Evolutionary conservation across 1,284 basidiomycete genomes (phyloP), one percentile per base, ranked within the genome.

Genomic region (Coriolopsis trogii): DNA sequence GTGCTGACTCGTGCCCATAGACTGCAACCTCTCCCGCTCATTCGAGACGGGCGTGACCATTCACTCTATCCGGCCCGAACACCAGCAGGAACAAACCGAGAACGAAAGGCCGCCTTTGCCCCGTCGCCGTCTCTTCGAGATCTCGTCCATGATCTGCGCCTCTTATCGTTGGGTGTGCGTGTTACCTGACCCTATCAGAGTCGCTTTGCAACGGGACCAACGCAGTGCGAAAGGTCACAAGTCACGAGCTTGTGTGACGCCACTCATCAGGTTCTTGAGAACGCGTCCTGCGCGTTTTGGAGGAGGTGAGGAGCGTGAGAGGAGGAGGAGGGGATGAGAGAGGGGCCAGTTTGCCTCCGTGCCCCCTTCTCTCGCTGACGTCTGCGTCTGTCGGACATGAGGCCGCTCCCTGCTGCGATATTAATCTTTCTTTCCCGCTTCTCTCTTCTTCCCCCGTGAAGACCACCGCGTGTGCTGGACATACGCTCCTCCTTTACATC

Each of bases 381-480:
- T 52, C 49, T 33, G 46, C 46, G 51, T 50, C 50, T 40, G 52
- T 56, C 55, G 51, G 50, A 49, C 62, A 63, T 55, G 62, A 62
- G 62, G 62, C 55, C 12, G 38, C 46, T 37, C 36, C 43, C 37
- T 42, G 51, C 46, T 44, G 46, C 41, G 40, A 57, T 54, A 54
- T 57, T 51, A 57, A 46, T 50, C 45, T 51, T 49, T 52, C 48
- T 53, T 51, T 56, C 30, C 51, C 21, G 42, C 48, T 51, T 50
- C 53, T 53, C 54, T 50, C 54, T 51, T 56, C 51, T 55, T 47
- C 40, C 49, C n/a, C 55, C 49, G 55, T 55, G 53, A 61, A 51
- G 60, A 55, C 57, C 49, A 42, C 51, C 57, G 51, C 59, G 59
- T 62, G 58, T 64, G 63, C 63, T 56, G 53, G 62, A 55, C 63